Evolutionary conservation across 805 yeast genomes (phyloP).

Genomic region (Wickerhamomyces mucosus): DNA sequence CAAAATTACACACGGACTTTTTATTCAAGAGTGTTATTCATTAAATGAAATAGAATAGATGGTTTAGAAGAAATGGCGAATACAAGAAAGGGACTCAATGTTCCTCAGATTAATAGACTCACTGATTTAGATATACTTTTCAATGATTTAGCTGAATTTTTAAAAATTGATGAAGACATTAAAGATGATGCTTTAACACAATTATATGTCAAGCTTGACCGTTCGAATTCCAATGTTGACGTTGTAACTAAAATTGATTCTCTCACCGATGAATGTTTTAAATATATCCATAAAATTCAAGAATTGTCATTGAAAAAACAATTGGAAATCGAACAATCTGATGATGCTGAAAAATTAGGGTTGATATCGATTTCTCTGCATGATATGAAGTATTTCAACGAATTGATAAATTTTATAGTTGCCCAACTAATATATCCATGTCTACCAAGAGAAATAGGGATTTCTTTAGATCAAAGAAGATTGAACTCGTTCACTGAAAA

Average conservation of each 20-base stretch:
- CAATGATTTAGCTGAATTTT: constrained; percentile 11
- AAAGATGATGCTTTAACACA: constrained; percentile 10
- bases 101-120: constrained; percentile 23
- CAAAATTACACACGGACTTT: no score
- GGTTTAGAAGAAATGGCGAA: not conserved
- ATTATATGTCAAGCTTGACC: constrained; percentile 1
- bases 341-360: constrained; percentile 12
- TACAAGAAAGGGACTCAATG: constrained; percentile 14
- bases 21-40: no score
- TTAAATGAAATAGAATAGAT: no score
- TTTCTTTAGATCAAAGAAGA: constrained; percentile 53
- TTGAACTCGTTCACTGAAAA: constrained; percentile 36
- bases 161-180: constrained; percentile 13
- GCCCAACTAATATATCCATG: constrained; percentile 65
- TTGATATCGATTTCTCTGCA: constrained; percentile 63
- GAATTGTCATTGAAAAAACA: constrained; percentile 4
- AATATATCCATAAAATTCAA: constrained; percentile 10
- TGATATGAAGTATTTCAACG: constrained; percentile 71
- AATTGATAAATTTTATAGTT: constrained; percentile 52
- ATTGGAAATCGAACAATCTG: not conserved
- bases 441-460: constrained; percentile 45
- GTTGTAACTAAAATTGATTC: not conserved
- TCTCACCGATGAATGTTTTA: constrained; percentile 5
- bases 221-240: not conserved
- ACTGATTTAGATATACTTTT: constrained; percentile 27